Evolutionary conservation across 352 stramenopile species (phyloP), one percentile per base, ranked within the genome.

Genomic region (Phytophthora megakarya): DNA sequence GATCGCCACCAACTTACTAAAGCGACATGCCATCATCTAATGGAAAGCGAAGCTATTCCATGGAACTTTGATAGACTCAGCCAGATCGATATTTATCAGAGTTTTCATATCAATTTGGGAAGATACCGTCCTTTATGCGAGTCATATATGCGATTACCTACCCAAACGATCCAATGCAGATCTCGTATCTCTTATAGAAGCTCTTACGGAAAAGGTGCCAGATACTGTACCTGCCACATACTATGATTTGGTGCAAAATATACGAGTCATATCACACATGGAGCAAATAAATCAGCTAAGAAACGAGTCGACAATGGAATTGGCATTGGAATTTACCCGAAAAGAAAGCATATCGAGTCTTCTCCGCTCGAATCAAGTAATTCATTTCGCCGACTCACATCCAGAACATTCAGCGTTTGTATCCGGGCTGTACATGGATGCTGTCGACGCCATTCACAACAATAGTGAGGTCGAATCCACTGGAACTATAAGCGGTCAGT

Each of bases 21-120:
- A 19, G 10, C 1, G 39, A 32, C 13, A 65, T 25, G 30, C 58
- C 47, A 8, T 12, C 57, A 9, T 65, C 57, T 3, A 65, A 58
- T n/a, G 57, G 46, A 58, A 58, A 30, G 46, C 25, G 1, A 26
- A 51, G 12, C 10, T 35, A 6, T 57, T 64, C 2, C 46, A 65
- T 15, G 16, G 56, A 12, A 65, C 46, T 6, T 0, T 57, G 3
- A 57, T 65, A 37, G 26, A 65, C 46, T 65, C 57, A 3, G 38
- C 21, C 8, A 37, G 57, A 28, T 38, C 57, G 5, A 65, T 65
- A 39, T 19, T 65, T 48, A 9, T 59, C 47, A 5, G 35, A 3
- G 18, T 12, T 65, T 10, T 48, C 48, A 4, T 21, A 54, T 8
- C 16, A 39, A 5, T 66, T 40, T 9, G 58, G n/a, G n/a, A 39